Evolutionary conservation across 78 protist genomes (phyloP).

Genomic region (Bodo saltans): DNA sequence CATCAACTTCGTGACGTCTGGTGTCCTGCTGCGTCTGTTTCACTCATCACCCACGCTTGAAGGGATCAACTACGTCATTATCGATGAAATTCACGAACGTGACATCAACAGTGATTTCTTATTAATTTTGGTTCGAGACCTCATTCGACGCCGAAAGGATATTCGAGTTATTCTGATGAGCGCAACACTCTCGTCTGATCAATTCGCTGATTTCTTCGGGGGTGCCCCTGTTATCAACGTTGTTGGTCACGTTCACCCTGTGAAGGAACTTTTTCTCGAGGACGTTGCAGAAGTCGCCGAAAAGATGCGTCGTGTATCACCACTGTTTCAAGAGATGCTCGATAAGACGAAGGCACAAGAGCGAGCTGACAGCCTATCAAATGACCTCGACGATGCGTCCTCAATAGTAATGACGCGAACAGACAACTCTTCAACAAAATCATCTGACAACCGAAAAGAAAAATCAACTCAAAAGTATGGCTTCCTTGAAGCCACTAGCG

Average conservation of each 20-base stretch:
- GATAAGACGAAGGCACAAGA: no score
- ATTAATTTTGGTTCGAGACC: slow-evolving; percentile 7
- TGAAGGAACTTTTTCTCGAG: slow-evolving; percentile 44
- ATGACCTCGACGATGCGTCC: no score
- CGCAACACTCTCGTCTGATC: slow-evolving; percentile 36
- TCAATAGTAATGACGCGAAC: neutral
- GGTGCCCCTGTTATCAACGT: slow-evolving; percentile 39
- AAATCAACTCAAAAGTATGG: neutral
- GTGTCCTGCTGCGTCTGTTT: slow-evolving; percentile 60
- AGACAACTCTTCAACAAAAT: no score
- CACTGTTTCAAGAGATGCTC: no score
- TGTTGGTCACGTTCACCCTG: slow-evolving; percentile 70
- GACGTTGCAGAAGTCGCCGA: slow-evolving; percentile 24
- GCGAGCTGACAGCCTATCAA: neutral
- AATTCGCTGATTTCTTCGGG: slow-evolving; percentile 22
- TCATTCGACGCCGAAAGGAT: slow-evolving; percentile 39
- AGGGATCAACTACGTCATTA: slow-evolving; percentile 23
- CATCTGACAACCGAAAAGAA: no score
- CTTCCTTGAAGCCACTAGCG: neutral
- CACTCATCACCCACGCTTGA: slow-evolving; percentile 16
- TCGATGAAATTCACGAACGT: slow-evolving; percentile 56
- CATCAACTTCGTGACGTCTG: slow-evolving; percentile 68
- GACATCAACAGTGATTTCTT: slow-evolving; percentile 29
- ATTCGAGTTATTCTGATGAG: slow-evolving; percentile 45
- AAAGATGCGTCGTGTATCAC: neutral